A percentile compares a stretch with the other conserved stretches of the same genome.
Evolutionary conservation across 2,329 filamentous ascomycete species (phyloP).

Genomic region (Microdochium paspali): DNA sequence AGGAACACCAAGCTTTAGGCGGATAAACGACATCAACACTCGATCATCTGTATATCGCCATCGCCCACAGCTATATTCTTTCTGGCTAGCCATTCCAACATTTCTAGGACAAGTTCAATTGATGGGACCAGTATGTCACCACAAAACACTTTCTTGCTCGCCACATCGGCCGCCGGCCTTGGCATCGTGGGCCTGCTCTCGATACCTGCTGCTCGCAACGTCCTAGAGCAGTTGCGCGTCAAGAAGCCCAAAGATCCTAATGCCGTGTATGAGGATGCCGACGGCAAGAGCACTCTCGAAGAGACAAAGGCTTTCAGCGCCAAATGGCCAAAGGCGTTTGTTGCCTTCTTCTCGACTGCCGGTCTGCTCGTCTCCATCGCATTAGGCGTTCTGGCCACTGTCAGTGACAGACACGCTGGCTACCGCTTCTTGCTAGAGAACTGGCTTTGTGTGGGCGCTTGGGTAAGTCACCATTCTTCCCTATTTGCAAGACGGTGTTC

Average conservation of each 20-base stretch:
- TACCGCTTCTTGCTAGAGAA: conserved; percentile 37
- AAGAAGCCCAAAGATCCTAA: conserved; percentile 11
- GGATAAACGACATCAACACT: no score
- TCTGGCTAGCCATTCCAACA: no score
- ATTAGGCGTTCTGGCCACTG: conserved; percentile 41
- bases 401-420: conserved; percentile 15
- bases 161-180: conserved; percentile 15
- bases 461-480: conserved; percentile 43
- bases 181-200: conserved; percentile 13
- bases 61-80: no score
- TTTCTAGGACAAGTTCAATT: no score
- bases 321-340: conserved; percentile 41
- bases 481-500: conserved; percentile 1
- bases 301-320: conserved; percentile 54
- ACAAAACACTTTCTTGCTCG: conserved; percentile 7
- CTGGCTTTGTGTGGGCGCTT: conserved; percentile 51
- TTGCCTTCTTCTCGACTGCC: conserved; percentile 41
- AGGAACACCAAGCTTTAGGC: no score
- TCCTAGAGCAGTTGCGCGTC: conserved; percentile 10
- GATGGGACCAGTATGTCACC: conserved; percentile 8
- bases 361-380: conserved; percentile 48
- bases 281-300: conserved; percentile 59
- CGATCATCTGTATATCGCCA: no score
- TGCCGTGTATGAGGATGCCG: conserved; percentile 55
- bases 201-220: conserved; percentile 11